Base-by-base conservation (phyloP, 352 stramenopile genomes). In the Thalassiosira sp. region DNA sequence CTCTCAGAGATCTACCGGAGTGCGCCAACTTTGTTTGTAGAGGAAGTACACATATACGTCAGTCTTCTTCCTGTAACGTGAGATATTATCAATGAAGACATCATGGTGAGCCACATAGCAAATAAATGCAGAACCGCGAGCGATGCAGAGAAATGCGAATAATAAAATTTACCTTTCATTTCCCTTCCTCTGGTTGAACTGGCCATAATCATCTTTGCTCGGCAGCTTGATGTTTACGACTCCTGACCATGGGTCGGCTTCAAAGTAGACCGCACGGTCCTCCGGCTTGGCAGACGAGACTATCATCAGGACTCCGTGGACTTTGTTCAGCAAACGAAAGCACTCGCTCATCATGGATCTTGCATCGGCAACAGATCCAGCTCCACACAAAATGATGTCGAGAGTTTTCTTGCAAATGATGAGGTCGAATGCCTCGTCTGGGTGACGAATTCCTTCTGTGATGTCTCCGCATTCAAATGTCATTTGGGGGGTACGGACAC, bases 351-450 rank as follows among this genome's bases (percentile, higher is more conserved):
- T 79, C 40, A 87, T 73, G 1, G 53, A 43, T 15, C 66, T 56
- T 16, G 75, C 77, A 57, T 75, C 63, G 3, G 57, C 18, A 5
- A 79, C 42, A n/a, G 80, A 89, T 45, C 77, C 78, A 8, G 66
- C 62, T 37, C 69, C 52, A 56, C 80, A 90, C 7, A 93, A 63
- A 48, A 93, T 76, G 0, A 86, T 62, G 75, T 93, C 88, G 49
- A 93, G 79, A 5, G 82, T 88, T 57, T 81, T 89, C 73, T 91
- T 93, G 52, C 76, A 87, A 51, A 93, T 80, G 51, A 93, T 86
- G 25, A 93, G 70, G 43, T 93, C 85, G 66, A 93, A 91, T 0
- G 84, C 86, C 42, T 81, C 78, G 52, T 90, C 75, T 11, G 61
- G 43, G 60, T 91, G 83, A 20, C 77, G 43, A 8, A 93, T 54